A percentile compares a stretch with the other conserved stretches of the same genome.
phyloP scores from a whole-genome alignment of 2,329 filamentous ascomycete genomes.

The Arthroderma sp. region DNA sequence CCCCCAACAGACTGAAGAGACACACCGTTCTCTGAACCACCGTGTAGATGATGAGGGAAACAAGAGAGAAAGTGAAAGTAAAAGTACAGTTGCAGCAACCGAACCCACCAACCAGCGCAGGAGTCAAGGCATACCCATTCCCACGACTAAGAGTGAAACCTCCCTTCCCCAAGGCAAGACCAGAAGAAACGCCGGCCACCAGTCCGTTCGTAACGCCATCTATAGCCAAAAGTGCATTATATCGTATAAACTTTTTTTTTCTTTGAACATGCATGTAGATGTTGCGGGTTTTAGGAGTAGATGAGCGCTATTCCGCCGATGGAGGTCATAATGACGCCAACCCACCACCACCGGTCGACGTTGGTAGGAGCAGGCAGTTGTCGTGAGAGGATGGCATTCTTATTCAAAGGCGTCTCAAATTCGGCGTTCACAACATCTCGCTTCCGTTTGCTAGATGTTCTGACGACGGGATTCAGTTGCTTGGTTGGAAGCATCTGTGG shows the following conservation, averaged over 20 bases:
- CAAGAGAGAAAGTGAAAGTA: neutral
- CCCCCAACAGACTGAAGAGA: neutral
- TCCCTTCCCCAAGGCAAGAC: neutral
- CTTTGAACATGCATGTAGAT: neutral
- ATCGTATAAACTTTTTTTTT: conserved; percentile 2
- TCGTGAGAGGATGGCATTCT: conserved; percentile 21
- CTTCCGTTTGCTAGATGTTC: conserved; percentile 28
- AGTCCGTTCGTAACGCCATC: conserved; percentile 5
- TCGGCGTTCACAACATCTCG: conserved; percentile 17
- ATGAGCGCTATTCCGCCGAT: conserved; percentile 32
- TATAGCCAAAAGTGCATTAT: conserved; percentile 5
- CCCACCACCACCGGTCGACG: conserved; percentile 38
- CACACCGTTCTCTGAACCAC: neutral
- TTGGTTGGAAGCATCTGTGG: conserved; percentile 59
- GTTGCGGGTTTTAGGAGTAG: conserved; percentile 11
- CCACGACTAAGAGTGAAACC: neutral
- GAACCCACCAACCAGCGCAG: neutral
- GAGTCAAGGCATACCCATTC: neutral
- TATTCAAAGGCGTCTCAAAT: conserved; percentile 15
- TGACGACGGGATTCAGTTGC: conserved; percentile 47
- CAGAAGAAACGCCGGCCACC: neutral
- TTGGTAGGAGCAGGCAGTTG: conserved; percentile 23
- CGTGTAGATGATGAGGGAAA: neutral
- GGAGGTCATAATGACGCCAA: conserved; percentile 37
- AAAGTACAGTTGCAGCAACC: conserved; percentile 3